These are phyloP conservation scores for Penicillium diatomitis DNA, from an alignment of 495 filamentous ascomycete genomes.

Conservation along the genomic window DNA sequence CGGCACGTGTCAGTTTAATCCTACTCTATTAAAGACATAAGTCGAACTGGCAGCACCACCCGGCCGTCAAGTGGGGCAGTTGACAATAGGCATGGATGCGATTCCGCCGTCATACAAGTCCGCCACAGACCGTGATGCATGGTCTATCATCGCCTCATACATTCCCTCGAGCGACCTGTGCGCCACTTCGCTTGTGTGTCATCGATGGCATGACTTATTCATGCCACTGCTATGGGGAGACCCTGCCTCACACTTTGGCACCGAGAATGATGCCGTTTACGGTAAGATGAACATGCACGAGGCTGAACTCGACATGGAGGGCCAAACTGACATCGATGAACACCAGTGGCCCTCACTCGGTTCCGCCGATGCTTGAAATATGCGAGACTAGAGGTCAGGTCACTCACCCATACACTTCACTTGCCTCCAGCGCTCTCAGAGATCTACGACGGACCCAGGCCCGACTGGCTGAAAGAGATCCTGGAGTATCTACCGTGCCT, in stretches of 20 bases:
- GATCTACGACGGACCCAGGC: conserved; percentile 53
- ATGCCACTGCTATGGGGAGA: conserved; percentile 57
- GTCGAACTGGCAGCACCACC: neutral
- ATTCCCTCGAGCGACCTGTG: conserved; percentile 51
- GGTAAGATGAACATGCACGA: conserved; percentile 20
- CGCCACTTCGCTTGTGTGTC: conserved; percentile 48
- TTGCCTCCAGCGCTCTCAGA: conserved; percentile 58
- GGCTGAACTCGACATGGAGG: too few relatives aligned
- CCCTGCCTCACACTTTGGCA: conserved; percentile 55
- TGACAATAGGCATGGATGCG: conserved; percentile 33
- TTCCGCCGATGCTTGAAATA: conserved; percentile 52
- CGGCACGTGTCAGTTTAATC: neutral
- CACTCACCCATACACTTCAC: conserved; percentile 55
- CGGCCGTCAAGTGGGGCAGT: too few relatives aligned
- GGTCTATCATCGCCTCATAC: conserved; percentile 53
- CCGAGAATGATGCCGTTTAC: conserved; percentile 54
- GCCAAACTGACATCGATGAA: neutral
- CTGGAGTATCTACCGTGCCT: conserved; percentile 51
- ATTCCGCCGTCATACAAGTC: conserved; percentile 52
- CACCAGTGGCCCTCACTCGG: conserved; percentile 49
- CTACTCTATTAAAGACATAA: neutral
- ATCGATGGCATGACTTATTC: conserved; percentile 51
- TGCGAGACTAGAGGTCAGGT: conserved; percentile 44
- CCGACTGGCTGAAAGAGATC: conserved; percentile 53
- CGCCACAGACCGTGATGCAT: conserved; percentile 49